Evolutionary conservation across 2,329 filamentous ascomycete species (phyloP), one percentile per base, ranked within the genome.

Genomic region (Fusarium succisae): DNA sequence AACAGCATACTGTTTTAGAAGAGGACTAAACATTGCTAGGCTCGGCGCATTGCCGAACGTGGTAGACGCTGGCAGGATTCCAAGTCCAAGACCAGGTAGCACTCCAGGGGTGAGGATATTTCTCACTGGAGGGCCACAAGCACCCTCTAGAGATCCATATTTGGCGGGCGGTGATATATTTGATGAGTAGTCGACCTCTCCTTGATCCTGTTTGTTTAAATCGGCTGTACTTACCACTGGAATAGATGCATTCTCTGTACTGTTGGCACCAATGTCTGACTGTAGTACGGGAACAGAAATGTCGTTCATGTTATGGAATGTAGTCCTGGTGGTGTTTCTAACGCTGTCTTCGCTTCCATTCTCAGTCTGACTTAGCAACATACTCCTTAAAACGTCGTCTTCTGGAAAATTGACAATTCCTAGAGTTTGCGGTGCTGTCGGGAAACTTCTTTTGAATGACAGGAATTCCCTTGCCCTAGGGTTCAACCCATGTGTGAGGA

Each of bases 381-480:
- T 44, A 20, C 39, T 53, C 28, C 35, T 28, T 9, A 41, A 15
- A 11, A 28, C 10, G 6, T 13, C 30, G 24, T 59, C 41, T 6
- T 44, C 30, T 28, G 48, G 24, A 9, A 24, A 26, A 3, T 59
- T 47, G 14, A 35, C 18, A 20, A 26, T 22, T 12, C 39, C 48
- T 32, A 41, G 51, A 14, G 38, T 51, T 11, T 51, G 51, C 32
- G 39, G 38, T 32, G 37, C 13, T 9, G 41, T 15, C 14, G 26
- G 22, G 18, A 63, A 63, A 22, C 48, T 55, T 17, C 50, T 59
- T 18, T 55, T 70, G 37, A 81, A 76, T 2, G 81, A 82, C 14
- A 82, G 69, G 55, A 82, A 82, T 48, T 82, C 81, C 62, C 80
- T 79, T 44, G 81, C 81, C 66, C 74, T 79, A 9, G 81, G 81